phyloP scores from a whole-genome alignment of 768 basidiomycete genomes.

The Termitomyces titanicus region DNA sequence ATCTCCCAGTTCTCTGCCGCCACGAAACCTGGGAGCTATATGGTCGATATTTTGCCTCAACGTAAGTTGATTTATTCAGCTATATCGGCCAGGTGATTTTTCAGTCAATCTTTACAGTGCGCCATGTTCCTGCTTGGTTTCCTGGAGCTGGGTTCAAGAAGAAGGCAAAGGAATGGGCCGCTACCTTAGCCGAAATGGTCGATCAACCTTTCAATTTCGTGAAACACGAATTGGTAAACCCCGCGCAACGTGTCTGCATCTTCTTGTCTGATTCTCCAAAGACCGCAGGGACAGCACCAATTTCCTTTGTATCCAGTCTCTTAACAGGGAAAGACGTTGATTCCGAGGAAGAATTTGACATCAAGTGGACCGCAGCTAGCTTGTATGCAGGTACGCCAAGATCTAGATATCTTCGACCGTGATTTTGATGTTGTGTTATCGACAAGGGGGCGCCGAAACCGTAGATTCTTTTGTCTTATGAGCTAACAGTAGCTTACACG shows the following conservation, averaged over 20 bases:
- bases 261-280: constrained; percentile 20
- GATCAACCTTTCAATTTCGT: constrained; percentile 52
- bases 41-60: constrained; percentile 48
- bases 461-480: no score
- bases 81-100: background rate
- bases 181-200: constrained; percentile 51
- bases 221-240: constrained; percentile 53
- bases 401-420: no score
- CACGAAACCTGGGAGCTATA: constrained; percentile 45
- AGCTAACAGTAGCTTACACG: no score
- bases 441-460: no score
- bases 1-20: constrained; percentile 51
- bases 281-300: constrained; percentile 50
- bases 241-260: constrained; percentile 9
- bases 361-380: no score
- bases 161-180: constrained; percentile 48
- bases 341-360: constrained; percentile 45
- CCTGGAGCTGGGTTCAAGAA: constrained; percentile 57
- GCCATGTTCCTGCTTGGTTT: constrained; percentile 57
- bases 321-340: constrained; percentile 47
- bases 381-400: no score
- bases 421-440: no score
- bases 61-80: constrained; percentile 26
- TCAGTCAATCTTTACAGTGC: constrained; percentile 32
- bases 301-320: constrained; percentile 55